Evolutionary conservation across 2,329 filamentous ascomycete genomes (phyloP).

Genomic region (Arthroderma sp.): DNA sequence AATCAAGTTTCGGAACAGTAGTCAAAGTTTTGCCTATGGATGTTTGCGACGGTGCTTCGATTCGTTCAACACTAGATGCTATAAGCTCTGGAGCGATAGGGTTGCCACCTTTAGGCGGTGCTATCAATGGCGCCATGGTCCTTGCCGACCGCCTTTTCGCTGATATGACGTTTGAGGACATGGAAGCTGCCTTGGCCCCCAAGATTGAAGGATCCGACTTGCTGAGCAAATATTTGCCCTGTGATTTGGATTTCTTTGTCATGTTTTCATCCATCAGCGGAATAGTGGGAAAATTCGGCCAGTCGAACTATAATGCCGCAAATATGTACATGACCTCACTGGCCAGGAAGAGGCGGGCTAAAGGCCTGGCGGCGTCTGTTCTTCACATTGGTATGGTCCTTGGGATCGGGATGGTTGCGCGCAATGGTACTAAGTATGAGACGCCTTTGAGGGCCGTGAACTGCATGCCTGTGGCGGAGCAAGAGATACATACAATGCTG

Average conservation of each 20-base stretch:
- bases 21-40: constrained; percentile 1
- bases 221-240: constrained; percentile 19
- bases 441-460: neutral
- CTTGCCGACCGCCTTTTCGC: constrained; percentile 25
- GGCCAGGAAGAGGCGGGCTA: neutral
- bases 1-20: neutral
- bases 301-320: constrained; percentile 16
- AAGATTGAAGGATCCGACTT: constrained; percentile 27
- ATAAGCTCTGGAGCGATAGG: too few species aligned
- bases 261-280: constrained; percentile 10
- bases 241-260: constrained; percentile 19
- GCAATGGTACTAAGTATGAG: too few species aligned
- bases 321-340: constrained; percentile 30
- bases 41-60: neutral
- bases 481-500: constrained; percentile 40
- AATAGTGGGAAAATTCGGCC: constrained; percentile 9
- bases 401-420: constrained; percentile 3
- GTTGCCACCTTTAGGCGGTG: constrained; percentile 19
- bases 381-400: constrained; percentile 5
- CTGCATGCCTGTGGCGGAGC: constrained; percentile 26
- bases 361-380: constrained; percentile 5
- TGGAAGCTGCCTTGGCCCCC: constrained; percentile 20
- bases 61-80: too few species aligned
- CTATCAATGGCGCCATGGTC: constrained; percentile 35
- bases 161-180: constrained; percentile 19